Evolutionary conservation across 306 rosid species (phyloP).

Genomic region (Crotalaria pallida): DNA sequence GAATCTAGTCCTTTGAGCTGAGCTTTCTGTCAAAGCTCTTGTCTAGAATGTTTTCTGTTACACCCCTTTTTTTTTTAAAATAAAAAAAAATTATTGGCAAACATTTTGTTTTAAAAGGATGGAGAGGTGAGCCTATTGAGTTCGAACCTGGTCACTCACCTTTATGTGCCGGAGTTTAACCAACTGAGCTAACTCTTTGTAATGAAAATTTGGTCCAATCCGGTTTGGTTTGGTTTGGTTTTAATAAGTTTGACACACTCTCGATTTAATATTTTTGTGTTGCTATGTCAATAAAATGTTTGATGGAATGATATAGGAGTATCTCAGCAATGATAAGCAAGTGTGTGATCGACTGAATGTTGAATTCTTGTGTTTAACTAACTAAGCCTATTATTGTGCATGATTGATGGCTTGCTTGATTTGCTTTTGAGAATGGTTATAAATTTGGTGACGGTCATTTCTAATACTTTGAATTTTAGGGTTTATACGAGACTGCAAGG

Average conservation of each 20-base stretch:
- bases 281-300: not conserved
- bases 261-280: not conserved
- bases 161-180: no score
- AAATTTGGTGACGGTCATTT: not conserved
- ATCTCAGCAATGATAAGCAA: no score
- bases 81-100: no score
- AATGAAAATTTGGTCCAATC: not conserved
- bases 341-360: not conserved
- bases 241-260: not conserved
- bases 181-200: no score
- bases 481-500: not conserved
- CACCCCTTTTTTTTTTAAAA: no score
- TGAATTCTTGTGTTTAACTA: not conserved
- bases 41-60: not conserved
- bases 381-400: not conserved
- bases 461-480: not conserved
- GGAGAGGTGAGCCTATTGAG: no score
- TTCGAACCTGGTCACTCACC: no score
- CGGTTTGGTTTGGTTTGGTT: not conserved
- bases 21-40: not conserved
- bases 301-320: not conserved
- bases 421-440: no score
- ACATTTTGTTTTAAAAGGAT: no score
- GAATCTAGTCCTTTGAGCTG: not conserved
- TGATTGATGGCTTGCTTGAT: not conserved